Evolutionary conservation across 2,329 filamentous ascomycete species (phyloP), one percentile per base, ranked within the genome.

Genomic region (Pyrenophora seminiperda): DNA sequence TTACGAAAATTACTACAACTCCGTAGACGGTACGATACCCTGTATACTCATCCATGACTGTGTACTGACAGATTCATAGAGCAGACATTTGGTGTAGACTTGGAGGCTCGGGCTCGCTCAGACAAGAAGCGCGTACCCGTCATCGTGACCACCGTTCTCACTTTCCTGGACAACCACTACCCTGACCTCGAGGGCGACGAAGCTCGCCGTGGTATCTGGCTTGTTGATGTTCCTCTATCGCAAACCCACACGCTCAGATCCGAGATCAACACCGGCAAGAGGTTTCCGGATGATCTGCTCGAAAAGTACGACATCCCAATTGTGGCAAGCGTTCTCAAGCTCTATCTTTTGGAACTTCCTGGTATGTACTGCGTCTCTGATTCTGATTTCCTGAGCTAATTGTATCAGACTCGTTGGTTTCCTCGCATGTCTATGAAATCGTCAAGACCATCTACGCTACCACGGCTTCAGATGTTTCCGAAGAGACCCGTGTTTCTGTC

Each of bases 1-100:
- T 3, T 99, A 99, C 74, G 94, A 99, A 76, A 99, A 97, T 73
- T 99, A 99, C 77, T 99, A 99, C 79, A 97, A 97, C 75, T 91
- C 90, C 59, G 91, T 97, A 18, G 94, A 97, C 72, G 81, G 81
- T 83, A 70, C 54, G 72, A 39, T 19, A 27, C 29, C 15, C n/a
- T 20, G 1, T 13, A 27, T 9, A 19, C 30, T 7, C 3, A 20
- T 13, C n/a, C 20, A 11, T 18, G 4, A 51, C 7, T 2, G 17
- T 17, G 32, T 45, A 49, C 65, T 71, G 49, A 67, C 46, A 30
- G 42, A 9, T 17, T 14, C 24, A 44, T 47, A 82, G 92, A 97
- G 70, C 92, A 97, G 81, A 96, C 91, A 0, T 99, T 97, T 70
- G 94, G 95, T 59, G 91, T 99, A 47, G 95, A 99, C 68, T 84